Evolutionary conservation across 2,329 filamentous ascomycete species (phyloP).

Genomic region (Exophiala calicioides): DNA sequence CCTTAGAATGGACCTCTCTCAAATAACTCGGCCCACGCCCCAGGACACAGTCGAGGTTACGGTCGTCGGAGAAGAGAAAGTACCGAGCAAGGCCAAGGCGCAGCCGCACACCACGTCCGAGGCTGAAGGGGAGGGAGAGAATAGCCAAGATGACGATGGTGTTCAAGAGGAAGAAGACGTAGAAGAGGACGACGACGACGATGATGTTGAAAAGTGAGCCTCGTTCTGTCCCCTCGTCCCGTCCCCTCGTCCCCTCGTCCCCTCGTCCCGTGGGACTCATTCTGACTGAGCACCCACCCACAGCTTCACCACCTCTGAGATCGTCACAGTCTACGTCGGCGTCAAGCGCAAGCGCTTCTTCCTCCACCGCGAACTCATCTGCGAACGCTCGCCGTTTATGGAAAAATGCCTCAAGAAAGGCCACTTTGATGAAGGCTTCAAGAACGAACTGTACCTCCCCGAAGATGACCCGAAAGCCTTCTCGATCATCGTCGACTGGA

Average conservation of each 20-base stretch:
- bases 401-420: constrained; percentile 51
- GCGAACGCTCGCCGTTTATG: constrained; percentile 53
- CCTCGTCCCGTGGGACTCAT: not conserved
- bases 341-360: constrained; percentile 35
- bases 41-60: not conserved
- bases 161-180: constrained; percentile 7
- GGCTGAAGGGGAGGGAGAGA: constrained; percentile 2
- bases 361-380: constrained; percentile 37
- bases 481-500: constrained; percentile 49
- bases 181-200: constrained; percentile 21
- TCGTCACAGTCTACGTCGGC: constrained; percentile 53
- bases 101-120: not conserved
- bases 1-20: no score
- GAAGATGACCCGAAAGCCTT: constrained; percentile 56
- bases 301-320: constrained; percentile 29
- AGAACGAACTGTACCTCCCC: constrained; percentile 52
- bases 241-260: not conserved
- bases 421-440: constrained; percentile 48
- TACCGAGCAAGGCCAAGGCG: constrained; percentile 2
- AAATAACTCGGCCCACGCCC: no score
- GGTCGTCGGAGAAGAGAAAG: not conserved
- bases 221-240: not conserved
- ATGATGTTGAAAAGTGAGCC: constrained; percentile 27
- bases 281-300: not conserved
- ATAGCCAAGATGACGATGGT: constrained; percentile 7